Base-by-base conservation (phyloP, 345 rosid species). In the Cochlearia excelsa region DNA sequence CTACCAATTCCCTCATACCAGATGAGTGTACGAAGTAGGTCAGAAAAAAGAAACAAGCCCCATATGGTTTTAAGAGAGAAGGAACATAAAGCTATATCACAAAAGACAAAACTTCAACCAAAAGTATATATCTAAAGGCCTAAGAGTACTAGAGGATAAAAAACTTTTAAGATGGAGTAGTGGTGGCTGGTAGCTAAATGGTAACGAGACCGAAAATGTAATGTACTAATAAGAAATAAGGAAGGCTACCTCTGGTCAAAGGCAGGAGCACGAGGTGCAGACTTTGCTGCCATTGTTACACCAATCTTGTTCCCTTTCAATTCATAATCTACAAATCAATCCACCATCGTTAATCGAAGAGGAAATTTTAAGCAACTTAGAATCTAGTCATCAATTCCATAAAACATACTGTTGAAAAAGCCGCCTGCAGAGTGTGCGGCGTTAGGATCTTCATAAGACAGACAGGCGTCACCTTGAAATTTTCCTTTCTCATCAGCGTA, bases 391-490 rank as follows among this genome's bases (percentile, higher is more conserved):
- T 45, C 23, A 71, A 46, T 58, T 58, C 40, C 10, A 33, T 4
- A 48, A 44, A 40, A 37, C 73, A 27, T 80, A 94, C 97, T 76
- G 65, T 90, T 81, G 72, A 74, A 94, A 79, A 89, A 94, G 43
- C 84, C 82, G 38, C 97, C 90, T n/a, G 97, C 90, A 49, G 95
- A 80, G 69, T 94, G 96, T 35, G 97, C 96, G 67, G 96, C 95
- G 26, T 82, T 82, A 44, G 99, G 99, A 74, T 94, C 99, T 75
- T 94, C 96, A 73, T 94, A 94, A 11, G 97, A 67, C 66, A 94
- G 79, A 66, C 81, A 81, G 23, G 87, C 99, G 74, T 90, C 99
- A 2, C 95, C 97, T 79, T 94, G 90, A 75, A 77, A 73, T 69
- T 87, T 87, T 54, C 99, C 97, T 48, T 80, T 82, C 51, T 90